Conservation (phyloP, 1,284 basidiomycete genomes). For the Acaromyces ingoldii region DNA sequence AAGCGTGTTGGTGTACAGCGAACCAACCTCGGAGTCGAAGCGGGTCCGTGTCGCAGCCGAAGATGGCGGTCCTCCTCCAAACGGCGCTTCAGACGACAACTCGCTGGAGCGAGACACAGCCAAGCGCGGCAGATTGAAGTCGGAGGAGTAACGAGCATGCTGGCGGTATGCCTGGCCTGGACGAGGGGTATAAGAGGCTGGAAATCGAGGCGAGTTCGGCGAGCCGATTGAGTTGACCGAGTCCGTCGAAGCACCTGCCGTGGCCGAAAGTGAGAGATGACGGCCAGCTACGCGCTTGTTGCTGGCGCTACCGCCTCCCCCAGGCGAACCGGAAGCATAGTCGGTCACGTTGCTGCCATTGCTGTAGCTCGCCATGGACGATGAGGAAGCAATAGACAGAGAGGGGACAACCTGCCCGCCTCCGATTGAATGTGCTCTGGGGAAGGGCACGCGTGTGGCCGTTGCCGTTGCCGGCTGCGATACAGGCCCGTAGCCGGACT, state of each 20-base stretch:
- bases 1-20: constrained; percentile 35
- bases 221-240: constrained; percentile 13
- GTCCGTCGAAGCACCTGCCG: constrained; percentile 4
- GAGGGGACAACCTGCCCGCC: too few species aligned
- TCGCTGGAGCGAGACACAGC: too few species aligned
- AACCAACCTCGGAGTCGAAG: constrained; percentile 37
- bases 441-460: constrained; percentile 38
- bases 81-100: constrained; percentile 5
- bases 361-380: too few species aligned
- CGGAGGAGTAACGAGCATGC: constrained; percentile 41
- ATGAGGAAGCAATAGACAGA: too few species aligned
- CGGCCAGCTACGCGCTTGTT: too few species aligned
- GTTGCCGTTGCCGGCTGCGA: too few species aligned
- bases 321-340: constrained; percentile 24
- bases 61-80: constrained; percentile 17
- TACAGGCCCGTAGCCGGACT: too few species aligned
- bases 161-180: constrained; percentile 20
- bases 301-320: constrained; percentile 22
- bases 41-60: constrained; percentile 23
- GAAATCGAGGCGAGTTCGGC: constrained; percentile 19
- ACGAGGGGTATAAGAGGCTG: constrained; percentile 4
- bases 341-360: too few species aligned
- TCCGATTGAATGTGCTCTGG: constrained; percentile 19
- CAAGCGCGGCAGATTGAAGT: constrained; percentile 19
- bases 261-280: constrained; percentile 22